Evolutionary conservation across 176 grass and related monocot species (phyloP), one percentile per base, ranked within the genome.

Genomic region (Bromus sterilis): DNA sequence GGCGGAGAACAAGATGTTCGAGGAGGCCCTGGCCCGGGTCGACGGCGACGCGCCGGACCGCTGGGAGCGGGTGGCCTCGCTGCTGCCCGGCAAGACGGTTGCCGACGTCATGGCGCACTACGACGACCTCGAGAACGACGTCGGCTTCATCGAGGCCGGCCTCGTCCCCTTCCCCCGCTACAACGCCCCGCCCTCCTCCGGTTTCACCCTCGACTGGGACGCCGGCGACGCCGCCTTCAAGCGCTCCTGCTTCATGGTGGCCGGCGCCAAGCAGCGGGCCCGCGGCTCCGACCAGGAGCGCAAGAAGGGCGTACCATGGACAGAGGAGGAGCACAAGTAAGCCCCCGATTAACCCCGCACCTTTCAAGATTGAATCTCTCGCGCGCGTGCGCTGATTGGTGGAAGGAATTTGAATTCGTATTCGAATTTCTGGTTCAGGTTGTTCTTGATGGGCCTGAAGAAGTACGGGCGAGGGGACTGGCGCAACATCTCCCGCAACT

Each of bases 231-330:
- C 62, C 20, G 90, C 79, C 0, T 88, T 99, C 74, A 93, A 85
- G 62, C 93, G 78, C 74, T 68, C 89, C 64, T 89, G 87, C 80
- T 94, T 96, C 84, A 62, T 86, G 42, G 70, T 83, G 31, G 70
- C 78, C 56, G 86, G 72, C 56, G 87, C 87, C 74, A 94, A 96
- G 89, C 83, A n/a, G 97, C 49, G 79, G 67, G 18, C 89, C n/a
- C n/a, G 97, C 55, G 81, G 69, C 39, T 39, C 75, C 1, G 93
- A 96, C 56, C 91, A 99, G 40, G 97, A 96, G 80, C 92, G 97
- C 80, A 99, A 99, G 91, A 99, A 99, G 72, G 97, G 97, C 60
- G 85, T 99, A 28, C 93, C 97, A 1, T 99, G 93, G 97, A 99
- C 93, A 21, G 97, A 99, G 85, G 93, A 93, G 63, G 97, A 99